Conservation (phyloP, 106 monocot genomes). For the Ottelia alismoides region DNA sequence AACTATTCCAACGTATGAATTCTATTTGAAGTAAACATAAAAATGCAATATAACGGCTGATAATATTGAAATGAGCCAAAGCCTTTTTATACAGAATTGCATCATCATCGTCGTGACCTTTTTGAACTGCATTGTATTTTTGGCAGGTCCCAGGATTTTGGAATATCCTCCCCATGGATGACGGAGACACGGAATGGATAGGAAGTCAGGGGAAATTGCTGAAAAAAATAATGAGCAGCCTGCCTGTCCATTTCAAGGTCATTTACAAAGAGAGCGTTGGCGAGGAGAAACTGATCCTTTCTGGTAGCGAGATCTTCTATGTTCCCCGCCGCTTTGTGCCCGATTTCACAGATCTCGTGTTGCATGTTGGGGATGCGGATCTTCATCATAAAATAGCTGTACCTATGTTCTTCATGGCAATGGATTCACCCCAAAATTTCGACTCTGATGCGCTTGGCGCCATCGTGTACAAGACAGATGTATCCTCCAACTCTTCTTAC, state of each 20-base stretch:
- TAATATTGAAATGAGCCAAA: no score
- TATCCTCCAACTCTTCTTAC: constrained; percentile 17
- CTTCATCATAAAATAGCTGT: constrained; percentile 76
- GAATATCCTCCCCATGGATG: constrained; percentile 27
- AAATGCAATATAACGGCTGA: no score
- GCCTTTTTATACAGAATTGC: no score
- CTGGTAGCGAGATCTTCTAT: no score
- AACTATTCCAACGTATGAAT: no score
- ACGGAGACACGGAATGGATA: constrained; percentile 43
- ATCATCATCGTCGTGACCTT: no score
- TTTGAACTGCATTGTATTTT: no score
- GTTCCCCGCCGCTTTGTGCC: constrained; percentile 39
- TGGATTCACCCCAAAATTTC: no score
- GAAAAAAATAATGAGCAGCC: constrained; percentile 30
- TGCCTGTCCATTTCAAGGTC: constrained; percentile 67
- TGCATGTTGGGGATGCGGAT: constrained; percentile 38
- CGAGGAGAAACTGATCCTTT: no score
- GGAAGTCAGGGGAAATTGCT: no score
- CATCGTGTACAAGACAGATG: constrained; percentile 28
- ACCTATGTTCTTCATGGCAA: constrained; percentile 60
- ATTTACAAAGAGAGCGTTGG: constrained; percentile 70
- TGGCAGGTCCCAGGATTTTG: constrained; percentile 53
- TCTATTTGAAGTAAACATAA: no score
- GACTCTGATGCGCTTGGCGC: constrained; percentile 43
- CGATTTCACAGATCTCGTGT: constrained; percentile 63